Evolutionary conservation across 2,329 filamentous ascomycete genomes (phyloP).

Genomic region (Trichoderma sp.): DNA sequence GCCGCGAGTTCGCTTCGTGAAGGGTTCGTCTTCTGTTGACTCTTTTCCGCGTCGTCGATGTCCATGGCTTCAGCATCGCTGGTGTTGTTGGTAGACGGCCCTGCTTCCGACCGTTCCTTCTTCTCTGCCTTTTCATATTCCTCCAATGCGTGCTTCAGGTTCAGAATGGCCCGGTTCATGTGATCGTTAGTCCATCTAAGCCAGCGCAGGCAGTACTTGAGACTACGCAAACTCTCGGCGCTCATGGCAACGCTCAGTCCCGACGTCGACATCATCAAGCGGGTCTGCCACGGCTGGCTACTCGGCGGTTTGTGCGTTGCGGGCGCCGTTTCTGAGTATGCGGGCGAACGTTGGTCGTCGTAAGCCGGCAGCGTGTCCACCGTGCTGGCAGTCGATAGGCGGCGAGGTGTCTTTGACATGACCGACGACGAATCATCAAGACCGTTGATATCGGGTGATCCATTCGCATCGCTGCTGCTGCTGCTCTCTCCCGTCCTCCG

Average conservation of each 20-base stretch:
- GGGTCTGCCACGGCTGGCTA: slow-evolving; percentile 66
- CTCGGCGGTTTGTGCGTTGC: slow-evolving; percentile 32
- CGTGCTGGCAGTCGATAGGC: slow-evolving; percentile 63
- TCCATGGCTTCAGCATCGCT: slow-evolving; percentile 3
- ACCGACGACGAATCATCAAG: slow-evolving; percentile 29
- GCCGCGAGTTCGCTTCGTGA: slow-evolving; percentile 49
- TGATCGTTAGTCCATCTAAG: slow-evolving; percentile 78
- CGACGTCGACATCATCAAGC: slow-evolving; percentile 85
- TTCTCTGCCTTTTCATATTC: slow-evolving; percentile 63
- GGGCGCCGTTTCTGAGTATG: slow-evolving; percentile 61
- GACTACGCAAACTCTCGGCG: slow-evolving; percentile 76
- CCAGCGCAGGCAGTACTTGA: slow-evolving; percentile 81
- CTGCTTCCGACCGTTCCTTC: slow-evolving; percentile 16
- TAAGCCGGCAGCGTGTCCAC: slow-evolving; percentile 79
- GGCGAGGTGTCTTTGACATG: slow-evolving; percentile 39
- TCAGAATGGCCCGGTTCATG: slow-evolving; percentile 70
- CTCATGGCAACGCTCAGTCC: slow-evolving; percentile 89
- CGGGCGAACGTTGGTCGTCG: slow-evolving; percentile 72
- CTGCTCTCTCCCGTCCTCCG: slow-evolving; percentile 49
- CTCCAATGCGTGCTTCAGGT: slow-evolving; percentile 71
- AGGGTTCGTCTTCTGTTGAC: slow-evolving; percentile 27
- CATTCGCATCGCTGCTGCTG: slow-evolving; percentile 25
- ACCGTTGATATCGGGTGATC: slow-evolving; percentile 18
- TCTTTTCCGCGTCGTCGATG: slow-evolving; percentile 11
- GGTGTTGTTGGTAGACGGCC: background rate